These are phyloP conservation scores for Aspergillus awamori DNA, from an alignment of 2,329 filamentous ascomycete genomes.

Conservation along the genomic window DNA sequence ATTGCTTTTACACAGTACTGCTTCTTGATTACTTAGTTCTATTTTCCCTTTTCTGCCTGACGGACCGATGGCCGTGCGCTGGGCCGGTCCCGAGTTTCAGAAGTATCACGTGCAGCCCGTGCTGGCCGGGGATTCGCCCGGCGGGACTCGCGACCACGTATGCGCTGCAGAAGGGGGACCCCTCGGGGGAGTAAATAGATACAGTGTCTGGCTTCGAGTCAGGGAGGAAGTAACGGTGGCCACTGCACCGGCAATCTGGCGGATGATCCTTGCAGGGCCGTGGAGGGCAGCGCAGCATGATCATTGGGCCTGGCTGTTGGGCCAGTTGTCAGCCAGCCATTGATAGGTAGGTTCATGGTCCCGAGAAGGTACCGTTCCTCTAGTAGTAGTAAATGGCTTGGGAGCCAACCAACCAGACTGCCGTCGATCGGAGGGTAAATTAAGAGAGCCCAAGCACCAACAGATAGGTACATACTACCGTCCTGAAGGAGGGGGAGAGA, in stretches of 20 bases:
- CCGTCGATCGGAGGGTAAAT: background rate
- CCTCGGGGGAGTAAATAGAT: background rate
- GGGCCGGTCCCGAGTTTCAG: constrained; percentile 7
- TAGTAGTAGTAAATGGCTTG: background rate
- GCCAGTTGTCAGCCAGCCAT: background rate
- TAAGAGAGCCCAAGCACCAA: no score
- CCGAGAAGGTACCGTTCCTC: background rate
- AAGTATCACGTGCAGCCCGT: constrained; percentile 4
- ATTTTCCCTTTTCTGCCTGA: background rate
- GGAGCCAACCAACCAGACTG: background rate
- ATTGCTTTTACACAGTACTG: no score
- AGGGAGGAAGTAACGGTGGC: background rate
- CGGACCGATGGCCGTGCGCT: constrained; percentile 4
- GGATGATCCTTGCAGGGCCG: constrained; percentile 20
- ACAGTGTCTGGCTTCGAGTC: background rate
- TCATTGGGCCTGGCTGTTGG: constrained; percentile 6
- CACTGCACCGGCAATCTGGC: constrained; percentile 16
- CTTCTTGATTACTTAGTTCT: background rate
- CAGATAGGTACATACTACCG: no score
- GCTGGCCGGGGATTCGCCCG: background rate
- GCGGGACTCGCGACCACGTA: background rate
- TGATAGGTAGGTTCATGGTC: background rate
- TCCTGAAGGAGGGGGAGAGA: background rate
- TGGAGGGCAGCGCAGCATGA: constrained; percentile 3
- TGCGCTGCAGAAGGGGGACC: background rate